These are phyloP conservation scores for Xylariaceae sp. DNA, from an alignment of 2,329 filamentous ascomycete genomes.

Conservation along the genomic window DNA sequence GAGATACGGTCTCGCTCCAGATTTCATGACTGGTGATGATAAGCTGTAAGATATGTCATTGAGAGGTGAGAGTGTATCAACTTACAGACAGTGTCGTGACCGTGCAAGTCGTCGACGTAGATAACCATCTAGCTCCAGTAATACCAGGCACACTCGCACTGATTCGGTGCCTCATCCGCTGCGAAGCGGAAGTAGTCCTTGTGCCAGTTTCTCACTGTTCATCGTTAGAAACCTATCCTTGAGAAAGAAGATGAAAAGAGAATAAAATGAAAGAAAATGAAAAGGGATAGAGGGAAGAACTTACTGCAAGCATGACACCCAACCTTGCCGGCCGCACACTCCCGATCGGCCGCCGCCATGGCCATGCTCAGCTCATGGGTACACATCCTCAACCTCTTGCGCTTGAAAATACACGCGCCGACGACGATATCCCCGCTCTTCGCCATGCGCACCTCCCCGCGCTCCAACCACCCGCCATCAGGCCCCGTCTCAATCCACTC, in stretches of 20 bases:
- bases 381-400: not conserved
- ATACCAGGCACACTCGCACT: slow-evolving; percentile 9
- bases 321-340: slow-evolving; percentile 1
- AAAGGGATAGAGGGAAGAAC: not conserved
- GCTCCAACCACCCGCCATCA: slow-evolving; percentile 2
- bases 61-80: not conserved
- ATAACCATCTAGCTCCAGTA: not conserved
- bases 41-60: no score
- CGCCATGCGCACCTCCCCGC: not conserved
- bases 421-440: slow-evolving; percentile 1
- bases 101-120: not conserved
- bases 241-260: not conserved
- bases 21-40: no score
- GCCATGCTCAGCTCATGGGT: slow-evolving; percentile 5
- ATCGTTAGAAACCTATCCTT: no score
- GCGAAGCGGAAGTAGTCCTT: slow-evolving; percentile 13
- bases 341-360: not conserved
- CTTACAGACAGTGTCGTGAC: not conserved
- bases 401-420: slow-evolving; percentile 7
- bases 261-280: not conserved
- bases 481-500: slow-evolving; percentile 5
- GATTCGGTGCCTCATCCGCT: slow-evolving; percentile 1
- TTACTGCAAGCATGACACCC: slow-evolving; percentile 9
- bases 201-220: not conserved
- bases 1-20: no score